Base-by-base conservation (phyloP, 2,329 filamentous ascomycete genomes). In the Phaeophleospora eucalypticola region DNA sequence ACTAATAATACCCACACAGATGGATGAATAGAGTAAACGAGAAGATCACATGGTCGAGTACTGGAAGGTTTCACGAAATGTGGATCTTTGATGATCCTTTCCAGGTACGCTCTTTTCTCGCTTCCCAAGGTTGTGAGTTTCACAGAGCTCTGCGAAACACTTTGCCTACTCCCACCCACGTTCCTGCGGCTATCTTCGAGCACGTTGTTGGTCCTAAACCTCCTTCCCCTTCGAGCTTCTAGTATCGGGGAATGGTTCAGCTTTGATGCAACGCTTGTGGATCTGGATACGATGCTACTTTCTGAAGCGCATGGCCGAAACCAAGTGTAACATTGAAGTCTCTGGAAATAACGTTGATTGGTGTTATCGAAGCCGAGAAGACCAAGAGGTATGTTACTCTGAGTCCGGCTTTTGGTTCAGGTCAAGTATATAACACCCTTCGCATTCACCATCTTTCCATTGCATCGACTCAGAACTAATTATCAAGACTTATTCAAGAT, bases 241-340 rank as follows among this genome's bases (percentile, higher is more conserved):
- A 18, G 6, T 10, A 37, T 17, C 17, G 16, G 16, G 15, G 15
- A 12, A 9, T 19, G 12, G 16, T 4, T 37, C 36, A 17, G 14
- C 34, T 36, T 3, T 19, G 36, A 37, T 37, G 36, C 15, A 6
- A 15, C 18, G 9, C 19, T 18, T 37, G 36, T 17, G 17, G 15
- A 18, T 9, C 36, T 16, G 18, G 15, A n/a, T n/a, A n/a, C n/a
- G 7, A 16, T 19, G 36, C 36, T 10, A 17, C 36, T 37, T 19
- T 19, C 15, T 37, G 36, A 37, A 37, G 36, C 36, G 36, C 16
- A 36, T 18, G 36, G 36, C 19, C 36, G 36, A 37, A 37, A 17
- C 19, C 18, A 18, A 17, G 9, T 17, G n/a, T 4, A 18, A n/a
- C n/a, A n/a, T n/a, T n/a, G 10, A 12, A 9, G 16, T 37, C n/a